phyloP scores from a whole-genome alignment of 345 rosid species.

The Acer campestre region DNA sequence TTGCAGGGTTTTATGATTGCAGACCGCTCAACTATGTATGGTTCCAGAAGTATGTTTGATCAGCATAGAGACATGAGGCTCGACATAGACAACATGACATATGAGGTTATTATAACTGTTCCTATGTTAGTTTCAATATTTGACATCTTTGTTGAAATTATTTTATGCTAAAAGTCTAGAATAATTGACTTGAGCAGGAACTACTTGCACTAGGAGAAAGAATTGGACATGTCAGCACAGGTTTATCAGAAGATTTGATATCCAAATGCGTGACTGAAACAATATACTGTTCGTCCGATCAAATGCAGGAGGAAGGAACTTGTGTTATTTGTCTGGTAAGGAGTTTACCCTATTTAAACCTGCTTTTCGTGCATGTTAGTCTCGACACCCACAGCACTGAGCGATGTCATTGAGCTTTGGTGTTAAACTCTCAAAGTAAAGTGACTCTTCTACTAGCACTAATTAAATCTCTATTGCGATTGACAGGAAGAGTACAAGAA shows the following conservation, averaged over 20 bases:
- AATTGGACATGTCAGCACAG: constrained; percentile 82
- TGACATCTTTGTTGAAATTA: background rate
- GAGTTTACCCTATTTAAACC: constrained; percentile 1
- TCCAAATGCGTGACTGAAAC: constrained; percentile 59
- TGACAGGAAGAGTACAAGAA: constrained; percentile 76
- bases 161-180: constrained; percentile 4
- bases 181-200: constrained; percentile 52
- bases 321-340: constrained; percentile 93
- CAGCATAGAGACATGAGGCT: constrained; percentile 88
- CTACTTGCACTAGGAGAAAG: constrained; percentile 86
- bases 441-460: background rate
- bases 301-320: constrained; percentile 48
- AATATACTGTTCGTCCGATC: constrained; percentile 37
- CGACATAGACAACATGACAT: constrained; percentile 80
- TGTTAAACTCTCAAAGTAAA: background rate
- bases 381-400: background rate
- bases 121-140: background rate
- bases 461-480: constrained; percentile 5
- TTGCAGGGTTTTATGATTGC: constrained; percentile 59
- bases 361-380: background rate
- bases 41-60: constrained; percentile 59
- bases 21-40: constrained; percentile 56
- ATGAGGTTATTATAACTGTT: constrained; percentile 58
- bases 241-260: constrained; percentile 62
- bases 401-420: background rate